Percentiles rank a stretch among this genome's conserved stretches.
phyloP scores from a whole-genome alignment of 331 rosid genomes.

The Pyracantha coccinea region DNA sequence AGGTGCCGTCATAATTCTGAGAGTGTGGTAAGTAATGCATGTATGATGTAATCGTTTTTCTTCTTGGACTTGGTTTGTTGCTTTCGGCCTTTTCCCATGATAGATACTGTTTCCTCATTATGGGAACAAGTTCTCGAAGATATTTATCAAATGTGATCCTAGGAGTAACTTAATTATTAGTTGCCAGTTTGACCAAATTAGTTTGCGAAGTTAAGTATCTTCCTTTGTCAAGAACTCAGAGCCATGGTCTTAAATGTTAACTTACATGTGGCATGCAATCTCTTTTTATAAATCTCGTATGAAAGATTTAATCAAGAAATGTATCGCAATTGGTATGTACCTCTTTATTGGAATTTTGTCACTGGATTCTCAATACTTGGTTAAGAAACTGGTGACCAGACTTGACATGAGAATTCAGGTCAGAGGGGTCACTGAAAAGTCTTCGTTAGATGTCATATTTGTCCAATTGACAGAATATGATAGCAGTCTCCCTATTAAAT shows the following conservation, averaged over 20 bases:
- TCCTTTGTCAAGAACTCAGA: neutral
- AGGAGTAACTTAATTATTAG: neutral
- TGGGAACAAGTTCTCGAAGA: neutral
- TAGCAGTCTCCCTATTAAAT: neutral
- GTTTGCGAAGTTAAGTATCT: neutral
- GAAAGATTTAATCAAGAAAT: neutral
- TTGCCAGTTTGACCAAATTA: too few relatives aligned
- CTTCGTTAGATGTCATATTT: neutral
- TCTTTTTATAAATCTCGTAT: neutral
- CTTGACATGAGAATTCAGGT: neutral
- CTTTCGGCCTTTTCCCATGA: neutral
- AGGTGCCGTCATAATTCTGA: slow-evolving; percentile 94
- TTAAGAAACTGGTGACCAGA: neutral
- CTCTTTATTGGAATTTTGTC: neutral
- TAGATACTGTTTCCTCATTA: neutral
- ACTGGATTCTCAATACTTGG: neutral
- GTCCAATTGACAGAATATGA: neutral
- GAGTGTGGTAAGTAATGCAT: slow-evolving; percentile 74
- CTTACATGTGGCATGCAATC: neutral
- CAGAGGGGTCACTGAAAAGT: neutral
- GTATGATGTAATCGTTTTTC: neutral
- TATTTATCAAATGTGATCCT: neutral
- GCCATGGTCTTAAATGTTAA: neutral
- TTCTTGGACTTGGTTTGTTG: slow-evolving; percentile 10
- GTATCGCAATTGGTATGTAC: neutral